Conservation (phyloP, 2,329 filamentous ascomycete genomes). For the Lecanicillium sp. region DNA sequence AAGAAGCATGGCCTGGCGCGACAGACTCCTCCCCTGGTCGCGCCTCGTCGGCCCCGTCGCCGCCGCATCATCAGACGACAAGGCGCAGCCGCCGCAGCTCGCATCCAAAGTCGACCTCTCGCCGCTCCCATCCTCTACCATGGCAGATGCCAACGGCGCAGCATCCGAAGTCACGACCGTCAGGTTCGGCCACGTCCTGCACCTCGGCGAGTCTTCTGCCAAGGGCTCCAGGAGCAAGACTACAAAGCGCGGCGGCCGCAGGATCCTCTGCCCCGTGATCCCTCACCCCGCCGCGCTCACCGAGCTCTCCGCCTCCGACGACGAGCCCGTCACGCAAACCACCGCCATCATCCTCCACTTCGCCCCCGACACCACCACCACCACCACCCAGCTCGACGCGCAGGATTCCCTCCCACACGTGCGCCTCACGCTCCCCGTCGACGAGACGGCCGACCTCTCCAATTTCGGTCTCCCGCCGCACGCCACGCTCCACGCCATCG, state of each 20-base stretch:
- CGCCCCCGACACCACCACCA: conserved; percentile 25
- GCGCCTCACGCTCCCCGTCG: conserved; percentile 27
- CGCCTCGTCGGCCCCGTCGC: conserved; percentile 22
- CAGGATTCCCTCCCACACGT: conserved; percentile 20
- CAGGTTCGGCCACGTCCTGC: conserved; percentile 48
- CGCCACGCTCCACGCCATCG: conserved; percentile 27
- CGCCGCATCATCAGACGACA: background rate
- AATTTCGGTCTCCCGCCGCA: conserved; percentile 24
- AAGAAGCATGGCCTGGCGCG: conserved; percentile 30
- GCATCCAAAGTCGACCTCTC: background rate
- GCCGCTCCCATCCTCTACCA: background rate
- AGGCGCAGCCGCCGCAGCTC: background rate
- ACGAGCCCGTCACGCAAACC: conserved; percentile 21
- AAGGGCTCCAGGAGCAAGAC: background rate
- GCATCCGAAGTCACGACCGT: conserved; percentile 18
- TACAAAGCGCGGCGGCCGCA: conserved; percentile 16
- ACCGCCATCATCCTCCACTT: conserved; percentile 42
- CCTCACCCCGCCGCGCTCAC: conserved; percentile 43
- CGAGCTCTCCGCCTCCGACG: conserved; percentile 26
- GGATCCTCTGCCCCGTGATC: conserved; percentile 38
- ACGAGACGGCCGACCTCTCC: conserved; percentile 22
- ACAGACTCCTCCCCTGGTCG: conserved; percentile 27
- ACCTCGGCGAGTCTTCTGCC: conserved; percentile 22
- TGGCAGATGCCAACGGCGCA: background rate
- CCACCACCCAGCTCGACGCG: background rate